These are phyloP conservation scores for Penicillium sp. DNA, from an alignment of 2,329 filamentous ascomycete species.

Conservation along the genomic window DNA sequence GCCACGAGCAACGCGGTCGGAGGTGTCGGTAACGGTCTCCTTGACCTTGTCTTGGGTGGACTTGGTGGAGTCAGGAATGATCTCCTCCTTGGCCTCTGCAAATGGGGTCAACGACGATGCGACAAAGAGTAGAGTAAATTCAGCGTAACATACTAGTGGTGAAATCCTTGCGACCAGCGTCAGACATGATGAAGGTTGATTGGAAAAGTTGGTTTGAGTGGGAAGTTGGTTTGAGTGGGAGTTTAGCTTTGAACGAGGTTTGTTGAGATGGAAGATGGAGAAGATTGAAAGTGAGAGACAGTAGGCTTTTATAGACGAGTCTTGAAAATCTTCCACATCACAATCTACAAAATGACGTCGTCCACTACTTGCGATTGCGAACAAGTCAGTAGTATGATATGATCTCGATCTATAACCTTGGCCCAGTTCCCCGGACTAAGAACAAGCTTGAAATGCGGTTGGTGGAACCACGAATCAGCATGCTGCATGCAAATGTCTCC, in stretches of 20 bases:
- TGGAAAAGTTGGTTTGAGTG: constrained; percentile 7
- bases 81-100: constrained; percentile 55
- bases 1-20: constrained; percentile 55
- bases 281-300: constrained; percentile 1
- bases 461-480: background rate
- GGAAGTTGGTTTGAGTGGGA: constrained; percentile 3
- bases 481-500: background rate
- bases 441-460: background rate
- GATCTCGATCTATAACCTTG: background rate
- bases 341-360: constrained; percentile 10
- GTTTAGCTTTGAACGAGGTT: constrained; percentile 8
- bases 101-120: background rate
- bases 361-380: constrained; percentile 1
- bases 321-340: no score
- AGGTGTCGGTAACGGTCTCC: constrained; percentile 55
- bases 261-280: constrained; percentile 3
- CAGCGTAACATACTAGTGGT: constrained; percentile 43
- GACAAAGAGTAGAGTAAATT: background rate
- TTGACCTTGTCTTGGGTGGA: constrained; percentile 59
- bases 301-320: constrained; percentile 1
- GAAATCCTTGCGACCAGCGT: constrained; percentile 61
- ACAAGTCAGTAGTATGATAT: background rate
- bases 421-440: background rate
- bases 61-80: constrained; percentile 60
- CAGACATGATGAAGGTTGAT: constrained; percentile 52